Evolutionary conservation across 2,329 filamentous ascomycete species (phyloP), one percentile per base, ranked within the genome.

Genomic region (Arachnomyces sp.): DNA sequence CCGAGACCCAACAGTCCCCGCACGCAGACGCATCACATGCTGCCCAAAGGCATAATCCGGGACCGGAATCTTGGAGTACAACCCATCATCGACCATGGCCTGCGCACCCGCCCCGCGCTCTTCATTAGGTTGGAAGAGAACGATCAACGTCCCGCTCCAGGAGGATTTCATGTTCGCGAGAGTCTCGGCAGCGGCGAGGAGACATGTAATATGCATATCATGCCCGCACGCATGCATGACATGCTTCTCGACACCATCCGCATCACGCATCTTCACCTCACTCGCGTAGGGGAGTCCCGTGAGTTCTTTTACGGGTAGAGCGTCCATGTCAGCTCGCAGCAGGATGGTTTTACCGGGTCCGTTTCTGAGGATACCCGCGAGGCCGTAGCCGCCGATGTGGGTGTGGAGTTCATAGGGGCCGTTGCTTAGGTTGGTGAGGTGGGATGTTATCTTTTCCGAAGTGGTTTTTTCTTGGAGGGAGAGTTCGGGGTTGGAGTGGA

Each of bases 51-150:
- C 65, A 14, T 76, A 59, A 49, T 80, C 75, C 0, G 76, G 76
- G 3, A 70, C 52, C 0, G 75, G 74, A 6, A 77, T 51, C 56
- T 65, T 48, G 47, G 55, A 54, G 65, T 60, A 79, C 32, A 79
- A 59, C 1, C 76, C 75, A 49, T 76, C 75, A 31, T 74, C 70
- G 2, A 81, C 64, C 77, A 81, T 81, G 16, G 76, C 61, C 56
- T 72, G 70, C 0, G 81, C 81, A 0, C 81, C 81, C 0, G 65
- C 68, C 0, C 72, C 77, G 1, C 72, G 66, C 55, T 85, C 81
- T 54, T 84, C 81, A 2, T 74, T 73, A 0, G 81, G 81, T 50
- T 85, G 82, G 55, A 84, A 85, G 2, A 77, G 57, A 5, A 81
- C 55, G 4, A 85, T 60, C 14, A 84, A 49, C 0, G 77, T 84